Evolutionary conservation across 805 yeast genomes (phyloP).

Genomic region (Metschnikowia drakensbergensis): DNA sequence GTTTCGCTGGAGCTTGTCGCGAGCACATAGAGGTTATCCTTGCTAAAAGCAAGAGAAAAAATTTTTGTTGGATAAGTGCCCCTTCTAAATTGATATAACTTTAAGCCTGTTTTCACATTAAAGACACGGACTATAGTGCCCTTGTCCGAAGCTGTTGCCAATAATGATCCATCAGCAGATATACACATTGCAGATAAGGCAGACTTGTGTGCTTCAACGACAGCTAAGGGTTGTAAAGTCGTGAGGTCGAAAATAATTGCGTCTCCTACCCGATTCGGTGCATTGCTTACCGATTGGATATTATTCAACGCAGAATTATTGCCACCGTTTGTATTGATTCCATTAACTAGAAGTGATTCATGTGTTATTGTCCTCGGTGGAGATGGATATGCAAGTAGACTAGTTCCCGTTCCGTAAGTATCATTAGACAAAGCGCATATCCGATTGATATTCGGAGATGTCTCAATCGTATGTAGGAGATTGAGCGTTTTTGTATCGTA

Average conservation of each 20-base stretch:
- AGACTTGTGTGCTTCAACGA: slow-evolving; percentile 82
- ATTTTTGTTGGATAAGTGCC: slow-evolving; percentile 85
- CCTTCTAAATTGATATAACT: slow-evolving; percentile 70
- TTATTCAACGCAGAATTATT: slow-evolving; percentile 36
- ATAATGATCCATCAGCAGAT: slow-evolving; percentile 68
- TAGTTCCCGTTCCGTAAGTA: slow-evolving; percentile 33
- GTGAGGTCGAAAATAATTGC: slow-evolving; percentile 77
- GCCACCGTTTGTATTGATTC: slow-evolving; percentile 41
- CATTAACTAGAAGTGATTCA: slow-evolving; percentile 39
- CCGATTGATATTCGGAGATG: slow-evolving; percentile 46
- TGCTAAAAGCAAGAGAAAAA: slow-evolving; percentile 70
- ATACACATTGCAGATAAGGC: slow-evolving; percentile 65
- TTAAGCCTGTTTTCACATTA: slow-evolving; percentile 58
- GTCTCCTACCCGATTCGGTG: slow-evolving; percentile 55
- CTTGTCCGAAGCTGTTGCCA: slow-evolving; percentile 86
- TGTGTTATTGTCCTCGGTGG: slow-evolving; percentile 58
- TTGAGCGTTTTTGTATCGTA: slow-evolving; percentile 41
- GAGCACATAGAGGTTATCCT: slow-evolving; percentile 64
- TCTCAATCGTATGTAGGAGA: slow-evolving; percentile 43
- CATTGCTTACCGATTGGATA: slow-evolving; percentile 37
- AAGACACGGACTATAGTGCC: slow-evolving; percentile 90
- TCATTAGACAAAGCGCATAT: slow-evolving; percentile 56
- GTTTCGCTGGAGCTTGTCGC: slow-evolving; percentile 90
- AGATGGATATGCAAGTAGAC: slow-evolving; percentile 68
- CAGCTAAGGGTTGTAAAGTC: slow-evolving; percentile 69